These are phyloP conservation scores for Rostrohypoxylon terebratum DNA, from an alignment of 495 filamentous ascomycete genomes.

Conservation along the genomic window DNA sequence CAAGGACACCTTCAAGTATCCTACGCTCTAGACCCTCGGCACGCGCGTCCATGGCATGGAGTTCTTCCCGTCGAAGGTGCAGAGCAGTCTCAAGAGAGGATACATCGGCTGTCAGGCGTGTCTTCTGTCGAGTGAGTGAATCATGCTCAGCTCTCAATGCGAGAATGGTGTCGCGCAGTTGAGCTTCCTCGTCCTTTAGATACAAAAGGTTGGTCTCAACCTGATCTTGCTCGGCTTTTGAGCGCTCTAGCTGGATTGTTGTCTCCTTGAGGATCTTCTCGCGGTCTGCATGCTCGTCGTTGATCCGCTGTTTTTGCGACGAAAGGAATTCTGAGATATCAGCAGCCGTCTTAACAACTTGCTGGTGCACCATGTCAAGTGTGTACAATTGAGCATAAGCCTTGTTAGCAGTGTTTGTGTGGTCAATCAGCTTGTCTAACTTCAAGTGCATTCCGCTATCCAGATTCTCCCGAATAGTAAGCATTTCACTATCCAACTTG, in stretches of 20 bases:
- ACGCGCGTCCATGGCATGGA: constrained; percentile 86
- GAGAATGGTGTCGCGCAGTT: constrained; percentile 54
- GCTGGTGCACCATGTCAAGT: constrained; percentile 88
- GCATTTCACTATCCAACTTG: constrained; percentile 47
- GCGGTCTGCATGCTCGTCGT: constrained; percentile 81
- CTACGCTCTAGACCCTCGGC: constrained; percentile 89
- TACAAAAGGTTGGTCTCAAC: constrained; percentile 78
- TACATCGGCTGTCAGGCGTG: constrained; percentile 81
- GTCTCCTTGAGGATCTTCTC: constrained; percentile 86
- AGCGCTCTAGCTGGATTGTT: constrained; percentile 80
- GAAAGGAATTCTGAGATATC: constrained; percentile 89
- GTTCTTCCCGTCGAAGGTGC: constrained; percentile 87
- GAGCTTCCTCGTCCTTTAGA: constrained; percentile 63
- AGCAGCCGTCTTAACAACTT: constrained; percentile 86
- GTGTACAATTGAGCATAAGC: constrained; percentile 74
- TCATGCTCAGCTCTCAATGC: constrained; percentile 76
- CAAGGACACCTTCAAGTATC: constrained; percentile 93
- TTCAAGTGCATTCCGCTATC: constrained; percentile 81
- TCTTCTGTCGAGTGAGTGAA: constrained; percentile 76
- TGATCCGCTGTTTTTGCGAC: constrained; percentile 79
- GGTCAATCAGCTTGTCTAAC: constrained; percentile 83
- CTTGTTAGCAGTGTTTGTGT: constrained; percentile 68
- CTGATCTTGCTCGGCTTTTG: constrained; percentile 79
- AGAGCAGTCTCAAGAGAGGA: constrained; percentile 90
- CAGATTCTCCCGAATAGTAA: constrained; percentile 39